These are phyloP conservation scores for Fusarium praegraminearum DNA, from an alignment of 2,329 filamentous ascomycete genomes.

Conservation along the genomic window DNA sequence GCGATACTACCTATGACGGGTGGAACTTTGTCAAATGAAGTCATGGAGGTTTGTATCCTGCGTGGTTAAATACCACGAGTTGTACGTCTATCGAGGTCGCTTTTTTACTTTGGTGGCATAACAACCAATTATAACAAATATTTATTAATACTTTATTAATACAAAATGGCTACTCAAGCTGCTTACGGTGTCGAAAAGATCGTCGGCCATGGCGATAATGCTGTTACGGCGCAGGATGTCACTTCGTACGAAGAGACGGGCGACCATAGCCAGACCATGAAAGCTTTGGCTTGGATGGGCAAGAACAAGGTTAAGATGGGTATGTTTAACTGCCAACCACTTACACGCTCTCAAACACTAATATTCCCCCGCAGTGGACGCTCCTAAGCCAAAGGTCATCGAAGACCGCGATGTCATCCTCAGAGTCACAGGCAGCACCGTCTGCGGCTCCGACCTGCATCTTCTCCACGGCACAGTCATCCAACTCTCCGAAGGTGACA, in stretches of 20 bases:
- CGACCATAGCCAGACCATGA: conserved; percentile 74
- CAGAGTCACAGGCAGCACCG: conserved; percentile 75
- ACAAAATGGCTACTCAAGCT: conserved; percentile 64
- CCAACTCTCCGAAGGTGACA: conserved; percentile 72
- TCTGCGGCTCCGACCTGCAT: conserved; percentile 71
- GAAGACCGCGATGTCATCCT: conserved; percentile 83
- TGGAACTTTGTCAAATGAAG: conserved; percentile 14
- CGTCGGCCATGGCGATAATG: conserved; percentile 75
- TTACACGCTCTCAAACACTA: background rate
- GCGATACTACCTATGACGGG: conserved; percentile 22
- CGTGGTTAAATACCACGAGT: conserved; percentile 17
- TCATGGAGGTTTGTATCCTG: background rate
- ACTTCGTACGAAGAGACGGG: conserved; percentile 65
- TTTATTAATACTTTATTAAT: background rate
- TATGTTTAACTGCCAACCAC: conserved; percentile 46
- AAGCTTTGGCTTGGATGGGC: conserved; percentile 83
- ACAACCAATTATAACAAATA: background rate
- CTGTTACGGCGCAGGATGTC: conserved; percentile 76
- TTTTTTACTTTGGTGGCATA: background rate
- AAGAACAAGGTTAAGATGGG: conserved; percentile 81
- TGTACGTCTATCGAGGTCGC: background rate
- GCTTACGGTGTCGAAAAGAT: conserved; percentile 75
- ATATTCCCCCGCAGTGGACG: conserved; percentile 61
- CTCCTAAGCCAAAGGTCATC: conserved; percentile 76
- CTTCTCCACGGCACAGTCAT: conserved; percentile 68